Evolutionary conservation across 2,329 filamentous ascomycete species (phyloP).

Genomic region (Trichoderma gracile): DNA sequence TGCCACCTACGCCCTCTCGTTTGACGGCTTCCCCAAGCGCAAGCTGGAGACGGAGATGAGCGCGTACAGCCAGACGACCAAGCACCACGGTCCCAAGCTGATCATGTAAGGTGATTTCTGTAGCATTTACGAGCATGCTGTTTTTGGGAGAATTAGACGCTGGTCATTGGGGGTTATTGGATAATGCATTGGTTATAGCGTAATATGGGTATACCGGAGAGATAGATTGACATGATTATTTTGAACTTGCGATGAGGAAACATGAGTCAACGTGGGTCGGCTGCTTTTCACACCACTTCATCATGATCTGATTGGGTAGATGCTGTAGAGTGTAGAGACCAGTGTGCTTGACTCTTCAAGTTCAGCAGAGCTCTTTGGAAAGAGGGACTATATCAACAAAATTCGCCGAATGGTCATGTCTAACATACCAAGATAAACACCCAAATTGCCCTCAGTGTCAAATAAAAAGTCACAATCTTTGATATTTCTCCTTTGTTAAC

Average conservation of each 20-base stretch:
- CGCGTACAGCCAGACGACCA: constrained; percentile 41
- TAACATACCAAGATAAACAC: too few relatives aligned
- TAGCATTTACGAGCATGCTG: not conserved
- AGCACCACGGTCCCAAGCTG: constrained; percentile 54
- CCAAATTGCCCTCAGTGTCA: too few relatives aligned
- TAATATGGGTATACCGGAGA: not conserved
- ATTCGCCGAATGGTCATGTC: not conserved
- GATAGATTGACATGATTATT: not conserved
- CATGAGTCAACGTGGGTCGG: not conserved
- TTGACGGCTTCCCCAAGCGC: constrained; percentile 64
- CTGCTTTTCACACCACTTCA: too few relatives aligned
- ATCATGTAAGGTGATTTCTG: constrained; percentile 41
- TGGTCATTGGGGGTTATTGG: not conserved
- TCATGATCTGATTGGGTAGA: too few relatives aligned
- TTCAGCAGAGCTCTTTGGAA: too few relatives aligned
- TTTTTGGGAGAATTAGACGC: not conserved
- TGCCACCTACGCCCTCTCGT: constrained; percentile 67
- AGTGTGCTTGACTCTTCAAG: too few relatives aligned
- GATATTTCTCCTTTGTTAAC: not conserved
- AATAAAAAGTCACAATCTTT: not conserved
- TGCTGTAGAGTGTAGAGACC: too few relatives aligned
- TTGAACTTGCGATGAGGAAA: too few relatives aligned
- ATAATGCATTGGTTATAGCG: constrained; percentile 6
- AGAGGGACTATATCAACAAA: too few relatives aligned
- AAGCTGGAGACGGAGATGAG: constrained; percentile 35